These are phyloP conservation scores for Inga oerstediana DNA, from an alignment of 306 rosid genomes.

Conservation along the genomic window DNA sequence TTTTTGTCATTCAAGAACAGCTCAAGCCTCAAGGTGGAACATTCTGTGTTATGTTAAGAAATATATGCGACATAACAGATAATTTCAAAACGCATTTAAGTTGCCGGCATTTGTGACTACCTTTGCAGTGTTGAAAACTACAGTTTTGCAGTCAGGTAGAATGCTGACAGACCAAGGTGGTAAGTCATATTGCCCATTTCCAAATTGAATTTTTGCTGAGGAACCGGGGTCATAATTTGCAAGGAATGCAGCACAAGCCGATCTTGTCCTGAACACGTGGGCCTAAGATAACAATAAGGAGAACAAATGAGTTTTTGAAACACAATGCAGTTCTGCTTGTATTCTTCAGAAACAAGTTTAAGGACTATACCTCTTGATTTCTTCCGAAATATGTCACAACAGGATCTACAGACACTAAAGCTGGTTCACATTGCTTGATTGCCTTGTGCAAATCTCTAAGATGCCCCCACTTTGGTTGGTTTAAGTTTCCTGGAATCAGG, in stretches of 20 bases:
- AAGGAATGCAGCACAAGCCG: conserved; percentile 82
- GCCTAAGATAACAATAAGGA: conserved; percentile 52
- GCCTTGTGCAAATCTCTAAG: conserved; percentile 73
- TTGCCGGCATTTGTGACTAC: conserved; percentile 48
- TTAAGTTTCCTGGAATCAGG: conserved; percentile 45
- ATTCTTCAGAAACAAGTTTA: conserved; percentile 27
- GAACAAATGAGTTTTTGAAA: conserved; percentile 24
- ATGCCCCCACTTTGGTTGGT: conserved; percentile 81
- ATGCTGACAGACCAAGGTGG: conserved; percentile 94
- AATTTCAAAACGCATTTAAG: not conserved
- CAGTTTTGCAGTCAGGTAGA: conserved; percentile 84
- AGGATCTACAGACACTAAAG: conserved; percentile 71
- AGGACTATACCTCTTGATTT: conserved; percentile 65
- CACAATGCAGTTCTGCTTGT: not conserved
- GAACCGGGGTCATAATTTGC: conserved; percentile 65
- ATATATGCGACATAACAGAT: not conserved
- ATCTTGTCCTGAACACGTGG: conserved; percentile 58
- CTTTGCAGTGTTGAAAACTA: conserved; percentile 75
- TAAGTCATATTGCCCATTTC: conserved; percentile 54
- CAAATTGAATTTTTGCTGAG: conserved; percentile 57
- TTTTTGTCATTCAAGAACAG: not conserved
- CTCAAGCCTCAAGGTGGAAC: conserved; percentile 1
- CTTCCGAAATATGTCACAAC: conserved; percentile 51
- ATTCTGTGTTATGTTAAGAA: not conserved
- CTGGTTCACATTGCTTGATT: conserved; percentile 64